Evolutionary conservation across 306 rosid genomes (phyloP).

Genomic region (Cyamopsis tetragonoloba): DNA sequence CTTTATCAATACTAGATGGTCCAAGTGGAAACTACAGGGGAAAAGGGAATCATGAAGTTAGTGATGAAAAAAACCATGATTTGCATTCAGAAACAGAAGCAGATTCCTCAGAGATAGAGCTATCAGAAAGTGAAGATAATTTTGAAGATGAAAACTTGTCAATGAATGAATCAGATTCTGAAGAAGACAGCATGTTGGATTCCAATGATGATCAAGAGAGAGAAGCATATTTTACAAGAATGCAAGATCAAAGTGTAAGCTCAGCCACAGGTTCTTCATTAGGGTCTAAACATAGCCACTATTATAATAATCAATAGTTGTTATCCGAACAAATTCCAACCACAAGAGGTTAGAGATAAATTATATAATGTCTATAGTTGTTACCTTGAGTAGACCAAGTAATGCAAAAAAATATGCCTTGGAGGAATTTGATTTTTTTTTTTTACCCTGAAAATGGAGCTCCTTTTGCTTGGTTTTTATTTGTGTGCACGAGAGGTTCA

Average conservation of each 20-base stretch:
- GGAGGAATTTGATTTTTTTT: conserved; percentile 7
- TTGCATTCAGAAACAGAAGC: conserved; percentile 33
- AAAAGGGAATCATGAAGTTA: conserved; percentile 25
- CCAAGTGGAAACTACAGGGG: conserved; percentile 31
- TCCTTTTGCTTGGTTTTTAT: neutral
- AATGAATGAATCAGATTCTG: conserved; percentile 48
- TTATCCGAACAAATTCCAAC: conserved; percentile 4
- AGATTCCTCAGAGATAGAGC: conserved; percentile 31
- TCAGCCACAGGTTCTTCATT: conserved; percentile 21
- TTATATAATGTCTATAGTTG: neutral
- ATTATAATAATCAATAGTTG: conserved; percentile 28
- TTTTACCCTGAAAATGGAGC: neutral
- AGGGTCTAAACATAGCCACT: conserved; percentile 25
- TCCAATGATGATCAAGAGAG: conserved; percentile 33
- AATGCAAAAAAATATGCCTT: conserved; percentile 10
- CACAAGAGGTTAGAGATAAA: conserved; percentile 21
- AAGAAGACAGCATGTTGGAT: conserved; percentile 32
- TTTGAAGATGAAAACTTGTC: conserved; percentile 28
- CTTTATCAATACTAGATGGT: conserved; percentile 50
- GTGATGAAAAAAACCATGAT: conserved; percentile 24
- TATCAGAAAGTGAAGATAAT: conserved; percentile 42
- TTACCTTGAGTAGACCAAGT: neutral
- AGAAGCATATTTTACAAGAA: conserved; percentile 25
- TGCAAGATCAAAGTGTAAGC: conserved; percentile 17
- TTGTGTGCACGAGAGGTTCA: neutral